phyloP scores from a whole-genome alignment of 116 monocot species.

The Trichopus zeylanicus region DNA sequence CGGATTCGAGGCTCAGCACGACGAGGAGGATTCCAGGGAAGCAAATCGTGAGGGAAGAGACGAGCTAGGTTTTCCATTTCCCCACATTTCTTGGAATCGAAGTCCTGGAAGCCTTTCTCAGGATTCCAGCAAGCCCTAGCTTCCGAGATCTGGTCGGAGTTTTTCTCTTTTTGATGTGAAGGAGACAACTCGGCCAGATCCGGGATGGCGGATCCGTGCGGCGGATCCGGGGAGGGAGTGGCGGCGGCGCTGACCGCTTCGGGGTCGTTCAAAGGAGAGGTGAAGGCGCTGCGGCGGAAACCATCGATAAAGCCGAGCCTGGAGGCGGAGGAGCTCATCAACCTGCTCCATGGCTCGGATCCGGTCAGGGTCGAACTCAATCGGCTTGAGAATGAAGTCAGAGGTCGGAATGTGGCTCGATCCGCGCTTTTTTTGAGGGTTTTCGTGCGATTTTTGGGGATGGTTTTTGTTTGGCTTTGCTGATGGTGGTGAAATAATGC shows the following conservation, averaged over 20 bases:
- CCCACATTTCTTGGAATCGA: not conserved
- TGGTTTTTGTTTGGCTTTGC: not conserved
- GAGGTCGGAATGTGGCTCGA: conserved; percentile 48
- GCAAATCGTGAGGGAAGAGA: not conserved
- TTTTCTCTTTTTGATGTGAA: conserved; percentile 17
- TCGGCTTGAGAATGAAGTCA: conserved; percentile 68
- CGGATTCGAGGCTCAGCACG: not conserved
- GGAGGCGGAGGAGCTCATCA: conserved; percentile 73
- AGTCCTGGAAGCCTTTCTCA: not conserved
- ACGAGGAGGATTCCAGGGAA: not conserved
- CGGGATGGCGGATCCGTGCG: conserved; percentile 40
- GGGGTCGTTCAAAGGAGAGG: conserved; percentile 36
- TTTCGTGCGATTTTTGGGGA: not conserved
- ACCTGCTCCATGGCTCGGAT: conserved; percentile 81
- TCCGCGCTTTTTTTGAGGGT: not conserved
- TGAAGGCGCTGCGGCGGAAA: conserved; percentile 26
- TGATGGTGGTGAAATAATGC: not conserved
- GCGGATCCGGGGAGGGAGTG: conserved; percentile 18
- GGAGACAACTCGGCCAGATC: conserved; percentile 13
- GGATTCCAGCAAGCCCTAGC: not conserved
- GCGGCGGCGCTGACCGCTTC: conserved; percentile 14
- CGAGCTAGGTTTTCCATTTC: not conserved
- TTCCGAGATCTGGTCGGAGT: not conserved
- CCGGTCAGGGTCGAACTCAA: conserved; percentile 85
- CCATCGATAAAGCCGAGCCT: conserved; percentile 45